Evolutionary conservation across 805 yeast genomes (phyloP), one percentile per base, ranked within the genome.

Genomic region (Yamadazyma insecticola): DNA sequence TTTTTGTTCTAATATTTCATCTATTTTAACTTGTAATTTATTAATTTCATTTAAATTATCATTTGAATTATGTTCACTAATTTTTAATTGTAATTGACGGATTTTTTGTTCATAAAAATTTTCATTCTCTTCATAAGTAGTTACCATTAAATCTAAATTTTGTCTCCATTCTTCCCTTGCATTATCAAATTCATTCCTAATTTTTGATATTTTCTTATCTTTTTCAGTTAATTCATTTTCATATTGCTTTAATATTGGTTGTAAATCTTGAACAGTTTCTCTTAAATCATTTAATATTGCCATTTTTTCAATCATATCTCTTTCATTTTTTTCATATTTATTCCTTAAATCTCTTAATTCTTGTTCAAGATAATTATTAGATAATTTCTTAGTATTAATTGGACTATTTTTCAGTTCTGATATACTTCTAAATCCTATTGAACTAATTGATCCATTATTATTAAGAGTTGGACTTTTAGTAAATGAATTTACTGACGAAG

Each of bases 161-260:
- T 71, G 74, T 27, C 80, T 51, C 57, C 81, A 61, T 46, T 79
- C 83, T 28, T 67, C 71, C 17, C 81, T 59, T 26, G 79, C 81
- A 11, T 51, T 45, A 30, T 76, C 81, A 26, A 71, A 67, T 16
- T 61, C 70, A 13, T 45, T 46, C 45, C 69, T 72, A 35, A 76
- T 48, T 39, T 66, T 68, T n/a, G 47, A 43, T 31, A 76, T 49
- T 38, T 66, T 68, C 14, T 55, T 55, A 26, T 79, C 84, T 31
- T 60, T 66, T 23, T 62, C 59, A 1, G 48, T 44, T 29, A 72
- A 35, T 37, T 66, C 68, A 13, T 41, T 44, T 33, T 74, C 74
- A 31, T 71, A 63, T n/a, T 67, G 70, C 26, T 63, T 68, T 24
- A 74, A 37, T 4, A 66, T 40, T 2, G 75, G 71, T 30, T 70